Conservation (phyloP, 2,329 filamentous ascomycete genomes). For the Fusarium sp. region DNA sequence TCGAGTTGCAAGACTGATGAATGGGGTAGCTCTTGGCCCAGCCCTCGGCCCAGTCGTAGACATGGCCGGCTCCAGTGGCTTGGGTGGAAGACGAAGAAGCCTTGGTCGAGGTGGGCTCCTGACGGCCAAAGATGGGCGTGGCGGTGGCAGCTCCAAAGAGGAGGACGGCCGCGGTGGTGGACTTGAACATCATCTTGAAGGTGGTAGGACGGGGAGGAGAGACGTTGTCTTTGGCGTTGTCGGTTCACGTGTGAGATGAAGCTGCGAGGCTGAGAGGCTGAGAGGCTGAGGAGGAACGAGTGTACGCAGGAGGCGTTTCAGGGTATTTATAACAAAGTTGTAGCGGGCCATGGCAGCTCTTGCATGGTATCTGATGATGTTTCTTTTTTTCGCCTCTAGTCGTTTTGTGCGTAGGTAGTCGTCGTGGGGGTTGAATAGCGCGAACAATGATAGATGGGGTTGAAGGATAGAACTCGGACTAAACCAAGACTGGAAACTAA, state of each 20-base stretch:
- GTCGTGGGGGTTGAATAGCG: constrained; percentile 21
- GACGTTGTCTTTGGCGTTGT: constrained; percentile 13
- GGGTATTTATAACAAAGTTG: constrained; percentile 35
- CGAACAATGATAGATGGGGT: not conserved
- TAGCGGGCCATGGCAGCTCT: not conserved
- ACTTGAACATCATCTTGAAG: constrained; percentile 43
- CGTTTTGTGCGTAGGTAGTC: not conserved
- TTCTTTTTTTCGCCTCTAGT: not conserved
- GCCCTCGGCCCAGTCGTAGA: constrained; percentile 48
- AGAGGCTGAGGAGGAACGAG: constrained; percentile 27
- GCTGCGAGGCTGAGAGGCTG: constrained; percentile 37
- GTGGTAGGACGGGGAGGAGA: not conserved
- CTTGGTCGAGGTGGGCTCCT: constrained; percentile 37
- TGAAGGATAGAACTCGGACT: not conserved
- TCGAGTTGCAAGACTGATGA: constrained; percentile 72
- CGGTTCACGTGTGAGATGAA: constrained; percentile 6
- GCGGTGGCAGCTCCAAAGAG: constrained; percentile 43
- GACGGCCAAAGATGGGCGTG: constrained; percentile 43
- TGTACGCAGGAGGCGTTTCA: constrained; percentile 12
- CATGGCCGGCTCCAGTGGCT: constrained; percentile 29
- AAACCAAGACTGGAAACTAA: not conserved
- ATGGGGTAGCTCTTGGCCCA: constrained; percentile 57
- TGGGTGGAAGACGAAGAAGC: constrained; percentile 25
- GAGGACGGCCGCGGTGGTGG: constrained; percentile 36
- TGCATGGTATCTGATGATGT: not conserved